Evolutionary conservation across 129 eudicot genomes (phyloP).

Genomic region (Saposhnikovia divaricata): DNA sequence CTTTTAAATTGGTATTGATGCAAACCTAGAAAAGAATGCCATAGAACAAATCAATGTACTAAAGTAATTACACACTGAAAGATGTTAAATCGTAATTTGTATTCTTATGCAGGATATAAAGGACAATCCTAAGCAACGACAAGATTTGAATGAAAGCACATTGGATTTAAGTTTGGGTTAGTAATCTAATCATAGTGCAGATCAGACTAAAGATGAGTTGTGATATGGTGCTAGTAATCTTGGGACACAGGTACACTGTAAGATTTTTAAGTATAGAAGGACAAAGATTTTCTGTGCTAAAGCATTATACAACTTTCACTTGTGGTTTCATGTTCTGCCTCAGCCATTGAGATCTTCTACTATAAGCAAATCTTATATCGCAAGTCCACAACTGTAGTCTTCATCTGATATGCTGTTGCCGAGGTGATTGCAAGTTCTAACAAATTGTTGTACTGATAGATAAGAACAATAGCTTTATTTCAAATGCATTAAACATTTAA

Average conservation of each 20-base stretch:
- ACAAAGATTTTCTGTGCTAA: background rate
- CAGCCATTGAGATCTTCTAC: background rate
- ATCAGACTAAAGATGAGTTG: conserved; percentile 22
- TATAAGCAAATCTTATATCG: background rate
- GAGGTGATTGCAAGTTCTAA: conserved; percentile 3
- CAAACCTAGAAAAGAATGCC: background rate
- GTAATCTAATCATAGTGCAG: conserved; percentile 52
- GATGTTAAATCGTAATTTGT: background rate
- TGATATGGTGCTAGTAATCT: background rate
- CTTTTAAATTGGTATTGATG: background rate
- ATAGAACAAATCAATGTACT: background rate
- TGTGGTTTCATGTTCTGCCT: background rate
- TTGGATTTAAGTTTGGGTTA: conserved; percentile 64
- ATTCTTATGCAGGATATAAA: conserved; percentile 33
- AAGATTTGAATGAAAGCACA: conserved; percentile 73
- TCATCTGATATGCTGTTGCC: conserved; percentile 15
- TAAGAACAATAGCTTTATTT: background rate
- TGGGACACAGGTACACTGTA: conserved; percentile 4
- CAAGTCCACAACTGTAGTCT: background rate
- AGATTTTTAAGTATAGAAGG: background rate
- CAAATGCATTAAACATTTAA: background rate
- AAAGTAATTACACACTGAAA: background rate
- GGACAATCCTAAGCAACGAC: conserved; percentile 41
- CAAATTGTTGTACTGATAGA: background rate
- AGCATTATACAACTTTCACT: background rate